Conservation (phyloP, 768 basidiomycete species). For the Fomitopsis pulvina region DNA sequence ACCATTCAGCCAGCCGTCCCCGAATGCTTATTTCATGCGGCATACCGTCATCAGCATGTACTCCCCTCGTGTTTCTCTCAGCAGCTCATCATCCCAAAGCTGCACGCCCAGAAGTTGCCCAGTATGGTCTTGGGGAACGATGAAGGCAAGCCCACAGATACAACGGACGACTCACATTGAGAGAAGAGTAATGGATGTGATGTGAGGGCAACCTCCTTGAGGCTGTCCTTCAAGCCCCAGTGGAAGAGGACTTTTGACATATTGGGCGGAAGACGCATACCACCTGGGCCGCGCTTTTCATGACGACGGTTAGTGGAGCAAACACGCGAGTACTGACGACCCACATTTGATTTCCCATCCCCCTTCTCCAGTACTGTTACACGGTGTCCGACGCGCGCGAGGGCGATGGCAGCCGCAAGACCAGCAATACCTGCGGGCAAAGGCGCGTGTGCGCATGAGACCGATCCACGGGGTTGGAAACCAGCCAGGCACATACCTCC, state of each 20-base stretch:
- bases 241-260: conserved; percentile 29
- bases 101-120: conserved; percentile 25
- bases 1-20: not conserved
- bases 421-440: conserved; percentile 28
- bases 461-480: not conserved
- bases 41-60: conserved; percentile 25
- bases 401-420: conserved; percentile 25
- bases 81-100: conserved; percentile 23
- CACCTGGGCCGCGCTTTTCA: conserved; percentile 15
- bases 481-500: conserved; percentile 15
- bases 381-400: conserved; percentile 26
- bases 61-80: conserved; percentile 24
- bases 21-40: not conserved
- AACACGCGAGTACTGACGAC: conserved; percentile 3
- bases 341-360: conserved; percentile 6
- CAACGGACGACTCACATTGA: conserved; percentile 14
- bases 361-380: conserved; percentile 25
- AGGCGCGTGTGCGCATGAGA: not conserved
- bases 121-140: conserved; percentile 15
- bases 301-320: not conserved
- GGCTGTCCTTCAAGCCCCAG: conserved; percentile 27
- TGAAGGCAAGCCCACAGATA: not conserved
- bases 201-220: conserved; percentile 17
- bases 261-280: conserved; percentile 30
- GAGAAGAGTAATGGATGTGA: conserved; percentile 18